A percentile compares a stretch with the other conserved stretches of the same genome.
These are phyloP conservation scores for Cystofilobasidium macerans DNA, from an alignment of 768 basidiomycete genomes.

Conservation along the genomic window DNA sequence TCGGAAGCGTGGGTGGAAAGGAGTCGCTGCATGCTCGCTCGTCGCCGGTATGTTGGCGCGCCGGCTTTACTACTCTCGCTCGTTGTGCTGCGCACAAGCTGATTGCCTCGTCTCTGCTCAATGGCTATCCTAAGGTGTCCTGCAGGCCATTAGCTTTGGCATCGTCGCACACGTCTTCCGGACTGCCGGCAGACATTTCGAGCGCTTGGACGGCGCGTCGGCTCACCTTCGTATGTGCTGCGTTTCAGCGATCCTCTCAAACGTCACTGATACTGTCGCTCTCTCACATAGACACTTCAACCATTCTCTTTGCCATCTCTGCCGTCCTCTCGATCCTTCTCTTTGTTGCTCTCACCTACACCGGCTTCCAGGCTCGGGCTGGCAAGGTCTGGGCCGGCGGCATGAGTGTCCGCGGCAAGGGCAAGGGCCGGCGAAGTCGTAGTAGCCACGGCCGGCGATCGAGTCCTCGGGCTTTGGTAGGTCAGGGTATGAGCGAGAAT, in stretches of 20 bases:
- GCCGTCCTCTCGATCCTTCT: constrained; percentile 10
- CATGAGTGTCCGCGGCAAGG: not conserved
- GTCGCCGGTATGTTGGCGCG: not conserved
- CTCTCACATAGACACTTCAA: not conserved
- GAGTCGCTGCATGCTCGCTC: constrained; percentile 4
- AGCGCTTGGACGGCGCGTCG: not conserved
- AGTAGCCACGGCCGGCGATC: no score
- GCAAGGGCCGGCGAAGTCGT: not conserved
- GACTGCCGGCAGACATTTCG: not conserved
- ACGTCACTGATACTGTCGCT: not conserved
- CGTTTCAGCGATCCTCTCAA: not conserved
- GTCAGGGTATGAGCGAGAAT: no score
- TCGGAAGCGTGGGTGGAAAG: constrained; percentile 16
- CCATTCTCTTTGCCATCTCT: constrained; percentile 8
- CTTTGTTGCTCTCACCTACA: constrained; percentile 14
- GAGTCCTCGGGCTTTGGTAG: no score
- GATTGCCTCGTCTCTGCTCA: not conserved
- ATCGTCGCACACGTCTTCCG: constrained; percentile 7
- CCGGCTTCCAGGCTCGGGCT: constrained; percentile 15
- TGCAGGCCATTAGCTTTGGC: constrained; percentile 8
- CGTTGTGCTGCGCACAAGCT: no score
- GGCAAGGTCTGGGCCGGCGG: constrained; percentile 21
- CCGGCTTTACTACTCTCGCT: not conserved
- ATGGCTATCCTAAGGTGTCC: not conserved
- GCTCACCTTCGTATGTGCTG: not conserved